phyloP scores from a whole-genome alignment of 176 grass and related monocot species.

The Aegilops umbellulata region DNA sequence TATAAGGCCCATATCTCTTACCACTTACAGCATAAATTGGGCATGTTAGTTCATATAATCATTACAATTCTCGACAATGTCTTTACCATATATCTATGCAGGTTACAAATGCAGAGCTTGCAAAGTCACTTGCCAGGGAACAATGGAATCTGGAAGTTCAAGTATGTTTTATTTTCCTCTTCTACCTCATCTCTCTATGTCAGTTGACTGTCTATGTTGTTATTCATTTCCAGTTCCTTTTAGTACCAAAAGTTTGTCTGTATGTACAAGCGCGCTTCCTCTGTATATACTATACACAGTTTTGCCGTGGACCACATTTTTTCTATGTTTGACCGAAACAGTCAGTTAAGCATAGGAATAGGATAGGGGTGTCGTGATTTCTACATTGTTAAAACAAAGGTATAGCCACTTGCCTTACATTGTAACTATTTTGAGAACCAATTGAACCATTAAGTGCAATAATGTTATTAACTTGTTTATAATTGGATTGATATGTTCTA shows the following conservation, averaged over 20 bases:
- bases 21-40: background rate
- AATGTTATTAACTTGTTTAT: background rate
- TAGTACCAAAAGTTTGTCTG: background rate
- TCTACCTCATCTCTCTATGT: conserved; percentile 11
- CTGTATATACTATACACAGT: background rate
- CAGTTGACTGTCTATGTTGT: background rate
- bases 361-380: background rate
- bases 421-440: background rate
- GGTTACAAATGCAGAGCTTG: conserved; percentile 84
- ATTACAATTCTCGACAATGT: conserved; percentile 1
- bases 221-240: conserved; percentile 9
- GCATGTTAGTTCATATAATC: background rate
- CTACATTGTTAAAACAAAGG: background rate
- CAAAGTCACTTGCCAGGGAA: conserved; percentile 69
- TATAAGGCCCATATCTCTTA: background rate
- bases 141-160: conserved; percentile 82
- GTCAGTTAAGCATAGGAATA: background rate
- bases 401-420: background rate
- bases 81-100: conserved; percentile 34
- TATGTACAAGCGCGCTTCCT: background rate
- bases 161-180: conserved; percentile 46
- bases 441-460: background rate
- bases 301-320: background rate
- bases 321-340: background rate
- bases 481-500: no score